Evolutionary conservation across 2,329 filamentous ascomycete species (phyloP).

Genomic region (Diaporthe sp.): DNA sequence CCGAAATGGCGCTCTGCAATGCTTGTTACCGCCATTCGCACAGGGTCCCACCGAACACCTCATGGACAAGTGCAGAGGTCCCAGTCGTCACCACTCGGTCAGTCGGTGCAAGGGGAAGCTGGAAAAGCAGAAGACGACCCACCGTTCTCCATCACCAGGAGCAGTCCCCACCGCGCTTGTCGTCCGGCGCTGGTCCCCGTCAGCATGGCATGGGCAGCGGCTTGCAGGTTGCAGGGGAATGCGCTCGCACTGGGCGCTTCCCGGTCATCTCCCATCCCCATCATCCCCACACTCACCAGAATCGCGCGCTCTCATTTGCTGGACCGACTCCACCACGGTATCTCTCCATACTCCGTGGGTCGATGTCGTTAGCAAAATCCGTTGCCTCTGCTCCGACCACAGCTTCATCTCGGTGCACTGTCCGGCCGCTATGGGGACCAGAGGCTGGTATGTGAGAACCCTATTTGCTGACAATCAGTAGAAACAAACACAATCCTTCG

Average conservation of each 20-base stretch:
- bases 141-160: slow-evolving; percentile 39
- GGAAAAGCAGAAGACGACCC: slow-evolving; percentile 35
- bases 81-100: slow-evolving; percentile 34
- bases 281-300: slow-evolving; percentile 33
- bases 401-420: slow-evolving; percentile 31
- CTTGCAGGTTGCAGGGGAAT: slow-evolving; percentile 36
- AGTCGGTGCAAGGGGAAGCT: slow-evolving; percentile 32
- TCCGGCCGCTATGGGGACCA: slow-evolving; percentile 26
- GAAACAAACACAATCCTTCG: slow-evolving; percentile 29
- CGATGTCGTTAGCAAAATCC: slow-evolving; percentile 26
- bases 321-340: slow-evolving; percentile 31
- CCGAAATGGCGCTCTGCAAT: slow-evolving; percentile 17
- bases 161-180: slow-evolving; percentile 39
- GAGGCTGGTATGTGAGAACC: slow-evolving; percentile 31
- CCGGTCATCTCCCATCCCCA: slow-evolving; percentile 41
- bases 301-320: slow-evolving; percentile 35
- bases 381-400: slow-evolving; percentile 31
- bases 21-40: slow-evolving; percentile 31
- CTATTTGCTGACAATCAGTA: slow-evolving; percentile 36
- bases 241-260: slow-evolving; percentile 45
- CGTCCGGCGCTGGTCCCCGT: slow-evolving; percentile 39
- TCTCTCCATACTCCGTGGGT: slow-evolving; percentile 34
- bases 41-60: slow-evolving; percentile 15
- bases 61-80: slow-evolving; percentile 33
- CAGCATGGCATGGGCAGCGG: slow-evolving; percentile 34